A percentile compares a stretch with the other conserved stretches of the same genome.
phyloP scores from a whole-genome alignment of 1,284 basidiomycete species.

The Naganishia albida region DNA sequence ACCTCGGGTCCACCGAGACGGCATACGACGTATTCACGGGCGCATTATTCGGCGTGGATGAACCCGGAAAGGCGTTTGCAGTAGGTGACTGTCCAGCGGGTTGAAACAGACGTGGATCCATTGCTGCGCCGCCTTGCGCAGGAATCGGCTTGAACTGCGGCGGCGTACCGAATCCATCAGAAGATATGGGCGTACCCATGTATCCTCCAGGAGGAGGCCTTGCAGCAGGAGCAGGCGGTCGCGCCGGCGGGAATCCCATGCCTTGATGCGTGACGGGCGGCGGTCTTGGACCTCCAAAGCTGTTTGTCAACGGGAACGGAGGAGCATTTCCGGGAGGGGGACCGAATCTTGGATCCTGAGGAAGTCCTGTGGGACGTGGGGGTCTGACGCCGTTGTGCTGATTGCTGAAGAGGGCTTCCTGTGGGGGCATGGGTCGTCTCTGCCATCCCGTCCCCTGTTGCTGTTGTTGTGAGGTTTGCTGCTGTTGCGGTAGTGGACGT shows the following conservation, averaged over 20 bases:
- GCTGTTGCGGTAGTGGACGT: background rate
- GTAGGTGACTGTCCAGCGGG: background rate
- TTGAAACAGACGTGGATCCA: background rate
- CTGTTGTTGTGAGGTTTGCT: background rate
- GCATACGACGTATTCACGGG: background rate
- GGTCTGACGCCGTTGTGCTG: constrained; percentile 6
- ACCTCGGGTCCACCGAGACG: background rate
- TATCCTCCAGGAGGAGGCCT: background rate
- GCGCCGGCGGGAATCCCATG: constrained; percentile 4
- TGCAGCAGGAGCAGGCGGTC: background rate
- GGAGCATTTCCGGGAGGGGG: background rate
- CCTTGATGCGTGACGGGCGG: background rate
- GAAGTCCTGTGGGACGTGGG: constrained; percentile 2
- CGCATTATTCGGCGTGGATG: background rate
- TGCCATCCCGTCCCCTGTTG: constrained; percentile 12
- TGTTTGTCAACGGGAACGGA: background rate
- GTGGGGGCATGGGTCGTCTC: constrained; percentile 24
- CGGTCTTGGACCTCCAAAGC: constrained; percentile 2
- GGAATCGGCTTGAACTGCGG: constrained; percentile 6
- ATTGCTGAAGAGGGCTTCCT: constrained; percentile 20
- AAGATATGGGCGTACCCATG: background rate
- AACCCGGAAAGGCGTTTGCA: constrained; percentile 1
- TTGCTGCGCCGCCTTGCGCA: background rate
- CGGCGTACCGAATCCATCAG: background rate
- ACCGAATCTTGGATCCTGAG: constrained; percentile 15